phyloP scores from a whole-genome alignment of 1,139 yeast genomes.

The Diutina scorzettiae region DNA sequence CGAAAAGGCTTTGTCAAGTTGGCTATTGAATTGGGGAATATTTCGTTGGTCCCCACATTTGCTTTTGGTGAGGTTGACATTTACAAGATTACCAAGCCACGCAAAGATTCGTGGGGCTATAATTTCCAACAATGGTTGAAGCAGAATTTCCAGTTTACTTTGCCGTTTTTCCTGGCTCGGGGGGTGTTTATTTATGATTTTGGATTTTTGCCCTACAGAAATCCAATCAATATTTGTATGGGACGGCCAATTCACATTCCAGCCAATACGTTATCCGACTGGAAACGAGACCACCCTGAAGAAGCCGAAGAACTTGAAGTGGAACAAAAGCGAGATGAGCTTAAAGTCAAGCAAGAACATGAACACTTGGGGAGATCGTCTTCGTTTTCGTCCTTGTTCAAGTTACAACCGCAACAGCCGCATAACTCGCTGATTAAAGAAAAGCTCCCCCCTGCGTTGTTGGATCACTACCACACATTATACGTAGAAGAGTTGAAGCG shows the following conservation, averaged over 20 bases:
- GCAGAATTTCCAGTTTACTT: slow-evolving; percentile 60
- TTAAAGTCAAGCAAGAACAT: slow-evolving; percentile 12
- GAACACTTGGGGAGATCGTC: slow-evolving; percentile 9
- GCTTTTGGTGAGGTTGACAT: slow-evolving; percentile 90
- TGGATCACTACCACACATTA: slow-evolving; percentile 60
- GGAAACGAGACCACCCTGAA: not conserved
- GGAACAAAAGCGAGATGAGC: not conserved
- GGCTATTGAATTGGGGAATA: slow-evolving; percentile 71
- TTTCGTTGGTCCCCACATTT: slow-evolving; percentile 73
- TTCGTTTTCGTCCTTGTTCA: slow-evolving; percentile 8
- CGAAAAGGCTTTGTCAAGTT: slow-evolving; percentile 83
- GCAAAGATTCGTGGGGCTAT: slow-evolving; percentile 36
- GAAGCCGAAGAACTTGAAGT: slow-evolving; percentile 9
- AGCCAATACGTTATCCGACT: slow-evolving; percentile 9
- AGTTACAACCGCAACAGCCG: not conserved
- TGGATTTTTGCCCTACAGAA: slow-evolving; percentile 79
- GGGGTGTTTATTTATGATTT: slow-evolving; percentile 89
- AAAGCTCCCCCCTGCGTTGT: slow-evolving; percentile 28
- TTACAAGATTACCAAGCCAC: slow-evolving; percentile 51
- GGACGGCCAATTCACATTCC: slow-evolving; percentile 78
- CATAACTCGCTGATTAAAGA: not conserved
- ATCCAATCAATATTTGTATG: slow-evolving; percentile 67
- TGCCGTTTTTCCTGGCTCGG: slow-evolving; percentile 86
- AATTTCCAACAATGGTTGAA: slow-evolving; percentile 65
- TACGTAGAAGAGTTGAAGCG: slow-evolving; percentile 59